Conservation (phyloP, 169 alveolate species). For the Besnoitia besnoiti region DNA sequence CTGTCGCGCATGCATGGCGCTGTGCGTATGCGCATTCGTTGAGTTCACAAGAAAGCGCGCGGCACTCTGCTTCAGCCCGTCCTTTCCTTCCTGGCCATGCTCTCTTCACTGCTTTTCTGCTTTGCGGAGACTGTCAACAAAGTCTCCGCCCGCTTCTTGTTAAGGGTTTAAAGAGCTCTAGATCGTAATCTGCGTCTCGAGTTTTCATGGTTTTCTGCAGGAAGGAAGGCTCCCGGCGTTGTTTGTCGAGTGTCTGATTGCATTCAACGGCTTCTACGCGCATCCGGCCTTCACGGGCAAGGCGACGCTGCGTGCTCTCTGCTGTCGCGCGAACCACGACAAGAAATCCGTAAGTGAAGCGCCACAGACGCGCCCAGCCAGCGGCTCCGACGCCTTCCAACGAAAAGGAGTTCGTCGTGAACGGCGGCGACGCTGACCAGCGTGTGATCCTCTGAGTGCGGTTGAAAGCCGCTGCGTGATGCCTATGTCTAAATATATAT, state of each 20-base stretch:
- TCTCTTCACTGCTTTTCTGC: too few species aligned
- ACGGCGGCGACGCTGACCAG: too few species aligned
- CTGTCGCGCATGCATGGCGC: too few species aligned
- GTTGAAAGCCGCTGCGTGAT: not conserved
- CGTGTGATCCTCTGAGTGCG: not conserved
- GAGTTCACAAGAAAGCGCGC: too few species aligned
- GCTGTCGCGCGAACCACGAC: not conserved
- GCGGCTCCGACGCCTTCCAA: not conserved
- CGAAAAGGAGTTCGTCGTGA: too few species aligned
- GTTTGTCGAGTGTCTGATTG: slow-evolving; percentile 23
- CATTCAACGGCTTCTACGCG: slow-evolving; percentile 22
- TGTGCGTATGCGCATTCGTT: too few species aligned
- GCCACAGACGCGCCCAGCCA: not conserved
- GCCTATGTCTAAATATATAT: not conserved
- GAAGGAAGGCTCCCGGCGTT: slow-evolving; percentile 13
- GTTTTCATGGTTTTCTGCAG: not conserved
- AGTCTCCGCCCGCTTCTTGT: too few species aligned
- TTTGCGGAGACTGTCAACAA: too few species aligned
- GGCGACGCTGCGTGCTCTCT: not conserved
- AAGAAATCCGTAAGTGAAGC: not conserved
- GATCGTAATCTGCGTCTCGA: not conserved
- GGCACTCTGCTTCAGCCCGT: too few species aligned
- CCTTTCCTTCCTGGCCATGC: too few species aligned
- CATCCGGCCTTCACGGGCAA: slow-evolving; percentile 46
- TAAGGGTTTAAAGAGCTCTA: too few species aligned